A percentile compares a stretch with the other conserved stretches of the same genome.
Evolutionary conservation across 2,329 filamentous ascomycete genomes (phyloP).

Genomic region (Colletotrichum somersetense): DNA sequence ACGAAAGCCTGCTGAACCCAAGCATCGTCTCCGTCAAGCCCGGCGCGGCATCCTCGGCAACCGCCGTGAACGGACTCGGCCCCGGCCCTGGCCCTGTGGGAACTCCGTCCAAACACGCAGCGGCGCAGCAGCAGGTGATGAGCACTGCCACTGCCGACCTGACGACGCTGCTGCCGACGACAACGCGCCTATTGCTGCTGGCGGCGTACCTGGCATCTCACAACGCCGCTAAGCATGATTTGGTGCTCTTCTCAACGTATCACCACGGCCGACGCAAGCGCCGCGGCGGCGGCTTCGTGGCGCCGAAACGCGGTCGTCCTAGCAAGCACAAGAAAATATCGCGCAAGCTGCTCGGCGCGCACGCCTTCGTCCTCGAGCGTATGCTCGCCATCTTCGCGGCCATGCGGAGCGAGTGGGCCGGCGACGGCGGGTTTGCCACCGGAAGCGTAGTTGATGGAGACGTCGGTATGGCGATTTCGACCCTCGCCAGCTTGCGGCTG

Average conservation of each 20-base stretch:
- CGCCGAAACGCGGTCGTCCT: conserved; percentile 48
- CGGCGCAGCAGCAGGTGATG: background rate
- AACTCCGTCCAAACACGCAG: conserved; percentile 32
- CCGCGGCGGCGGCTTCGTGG: conserved; percentile 60
- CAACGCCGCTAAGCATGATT: conserved; percentile 80
- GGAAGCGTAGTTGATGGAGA: conserved; percentile 62
- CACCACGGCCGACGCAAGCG: conserved; percentile 66
- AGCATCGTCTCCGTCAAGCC: conserved; percentile 62
- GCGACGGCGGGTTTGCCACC: conserved; percentile 53
- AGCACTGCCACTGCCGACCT: conserved; percentile 54
- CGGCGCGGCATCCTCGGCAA: background rate
- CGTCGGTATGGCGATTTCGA: conserved; percentile 76
- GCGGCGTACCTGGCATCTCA: conserved; percentile 86
- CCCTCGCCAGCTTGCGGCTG: conserved; percentile 77
- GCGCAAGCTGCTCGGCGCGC: conserved; percentile 80
- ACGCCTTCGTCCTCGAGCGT: conserved; percentile 82
- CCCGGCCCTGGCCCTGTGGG: background rate
- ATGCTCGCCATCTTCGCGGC: conserved; percentile 83
- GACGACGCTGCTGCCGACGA: conserved; percentile 73
- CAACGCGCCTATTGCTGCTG: conserved; percentile 79
- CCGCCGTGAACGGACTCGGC: background rate
- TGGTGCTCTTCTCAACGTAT: conserved; percentile 80
- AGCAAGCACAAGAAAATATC: conserved; percentile 78
- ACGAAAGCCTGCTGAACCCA: conserved; percentile 77
- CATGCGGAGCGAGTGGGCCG: conserved; percentile 69